Percentiles rank a stretch among this genome's conserved stretches.
These are phyloP conservation scores for Cerioporus squamosus DNA, from an alignment of 1,284 basidiomycete species.

Conservation along the genomic window DNA sequence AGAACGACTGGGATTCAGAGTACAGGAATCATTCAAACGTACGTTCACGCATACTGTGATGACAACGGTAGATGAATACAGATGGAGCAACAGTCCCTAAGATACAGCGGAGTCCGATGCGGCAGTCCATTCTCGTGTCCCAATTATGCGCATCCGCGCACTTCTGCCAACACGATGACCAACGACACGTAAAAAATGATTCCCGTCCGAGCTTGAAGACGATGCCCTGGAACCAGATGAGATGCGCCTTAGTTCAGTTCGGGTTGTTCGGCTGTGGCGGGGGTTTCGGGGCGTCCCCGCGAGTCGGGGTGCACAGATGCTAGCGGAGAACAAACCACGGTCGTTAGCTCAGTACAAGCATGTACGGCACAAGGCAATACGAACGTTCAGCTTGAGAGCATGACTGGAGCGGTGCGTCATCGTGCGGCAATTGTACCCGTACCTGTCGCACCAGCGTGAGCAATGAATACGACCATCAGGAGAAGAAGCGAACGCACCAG, in stretches of 20 bases:
- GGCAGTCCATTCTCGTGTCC: too few species aligned
- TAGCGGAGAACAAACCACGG: slow-evolving; percentile 7
- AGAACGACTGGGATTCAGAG: too few species aligned
- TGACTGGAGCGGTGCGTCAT: slow-evolving; percentile 29
- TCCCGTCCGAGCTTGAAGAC: not conserved
- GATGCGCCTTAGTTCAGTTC: not conserved
- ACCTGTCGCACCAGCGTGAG: slow-evolving; percentile 13
- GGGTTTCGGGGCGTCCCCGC: slow-evolving; percentile 21
- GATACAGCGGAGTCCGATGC: too few species aligned
- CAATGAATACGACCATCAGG: not conserved
- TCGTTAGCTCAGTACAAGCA: not conserved
- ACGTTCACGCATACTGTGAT: too few species aligned
- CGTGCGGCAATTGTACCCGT: slow-evolving; percentile 39
- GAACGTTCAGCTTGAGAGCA: slow-evolving; percentile 33
- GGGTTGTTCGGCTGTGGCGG: not conserved
- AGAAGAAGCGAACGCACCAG: slow-evolving; percentile 26
- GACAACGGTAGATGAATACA: too few species aligned
- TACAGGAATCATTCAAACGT: too few species aligned
- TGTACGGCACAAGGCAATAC: not conserved
- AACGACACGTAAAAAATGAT: too few species aligned
- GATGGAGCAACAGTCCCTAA: too few species aligned
- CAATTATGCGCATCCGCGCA: too few species aligned
- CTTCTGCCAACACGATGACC: not conserved
- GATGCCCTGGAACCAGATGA: not conserved
- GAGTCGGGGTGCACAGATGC: slow-evolving; percentile 35